Percentiles rank a stretch among this genome's conserved stretches.
Conservation (phyloP, 257 asterid genomes). For the Primulina tabacum region DNA sequence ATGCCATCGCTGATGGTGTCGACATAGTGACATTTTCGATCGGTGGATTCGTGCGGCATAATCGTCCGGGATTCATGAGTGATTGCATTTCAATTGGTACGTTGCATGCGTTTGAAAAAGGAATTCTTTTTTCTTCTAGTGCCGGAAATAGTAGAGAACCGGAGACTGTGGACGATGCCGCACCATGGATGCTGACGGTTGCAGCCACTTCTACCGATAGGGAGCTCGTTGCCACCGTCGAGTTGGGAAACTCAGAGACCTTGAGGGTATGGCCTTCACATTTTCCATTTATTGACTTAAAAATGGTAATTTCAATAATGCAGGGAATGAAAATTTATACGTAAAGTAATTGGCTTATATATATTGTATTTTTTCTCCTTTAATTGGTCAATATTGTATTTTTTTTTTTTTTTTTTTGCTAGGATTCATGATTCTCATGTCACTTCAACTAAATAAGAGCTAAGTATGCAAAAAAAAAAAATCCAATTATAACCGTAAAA, state of each 20-base stretch:
- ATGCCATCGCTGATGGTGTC: constrained; percentile 21
- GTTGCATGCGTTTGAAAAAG: constrained; percentile 23
- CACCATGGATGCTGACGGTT: constrained; percentile 27
- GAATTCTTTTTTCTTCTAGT: constrained; percentile 18
- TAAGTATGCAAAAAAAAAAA: no score
- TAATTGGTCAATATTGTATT: no score
- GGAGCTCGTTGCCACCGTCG: not conserved
- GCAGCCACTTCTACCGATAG: constrained; percentile 20
- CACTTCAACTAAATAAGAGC: no score
- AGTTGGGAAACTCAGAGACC: constrained; percentile 17
- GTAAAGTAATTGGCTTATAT: no score
- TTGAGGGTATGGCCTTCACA: no score
- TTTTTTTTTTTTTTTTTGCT: no score
- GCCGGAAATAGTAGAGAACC: constrained; percentile 1
- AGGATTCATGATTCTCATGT: no score
- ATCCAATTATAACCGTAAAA: no score
- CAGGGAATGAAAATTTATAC: no score
- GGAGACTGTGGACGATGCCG: constrained; percentile 5
- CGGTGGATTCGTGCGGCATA: not conserved
- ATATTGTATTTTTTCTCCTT: no score
- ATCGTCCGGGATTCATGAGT: not conserved
- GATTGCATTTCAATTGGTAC: constrained; percentile 14
- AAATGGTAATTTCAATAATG: no score
- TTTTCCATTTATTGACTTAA: no score
- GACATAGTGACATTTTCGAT: constrained; percentile 16